Conservation (phyloP, 129 eudicot species). For the Flaveria brownii region DNA sequence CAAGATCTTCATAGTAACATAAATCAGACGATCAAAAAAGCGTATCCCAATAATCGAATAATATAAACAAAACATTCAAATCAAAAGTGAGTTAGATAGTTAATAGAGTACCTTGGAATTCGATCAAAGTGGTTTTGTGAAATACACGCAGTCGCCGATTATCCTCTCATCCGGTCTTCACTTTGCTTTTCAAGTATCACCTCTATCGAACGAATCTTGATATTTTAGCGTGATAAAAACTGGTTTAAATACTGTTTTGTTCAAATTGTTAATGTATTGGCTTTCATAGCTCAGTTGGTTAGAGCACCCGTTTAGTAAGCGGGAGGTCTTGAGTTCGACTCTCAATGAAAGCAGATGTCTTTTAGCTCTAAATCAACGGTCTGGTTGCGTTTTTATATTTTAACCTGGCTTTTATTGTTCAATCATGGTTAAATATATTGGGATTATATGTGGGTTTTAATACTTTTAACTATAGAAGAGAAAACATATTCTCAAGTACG, state of each 20-base stretch:
- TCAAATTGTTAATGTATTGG: not conserved
- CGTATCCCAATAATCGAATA: too few relatives aligned
- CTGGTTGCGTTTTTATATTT: too few relatives aligned
- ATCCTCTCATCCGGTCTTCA: not conserved
- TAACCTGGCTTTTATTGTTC: too few relatives aligned
- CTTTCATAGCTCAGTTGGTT: conserved; percentile 54
- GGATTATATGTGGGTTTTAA: too few relatives aligned
- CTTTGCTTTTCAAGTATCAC: not conserved
- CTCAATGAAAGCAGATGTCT: conserved; percentile 35
- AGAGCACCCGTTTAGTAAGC: conserved; percentile 48
- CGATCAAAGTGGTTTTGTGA: conserved; percentile 3
- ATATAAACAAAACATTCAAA: not conserved
- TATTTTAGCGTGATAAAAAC: not conserved
- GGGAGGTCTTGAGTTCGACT: conserved; percentile 45
- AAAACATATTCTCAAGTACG: too few relatives aligned
- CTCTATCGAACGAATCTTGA: not conserved
- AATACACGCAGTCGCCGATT: not conserved
- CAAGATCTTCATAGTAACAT: not conserved
- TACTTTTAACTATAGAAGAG: too few relatives aligned
- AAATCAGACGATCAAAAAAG: not conserved
- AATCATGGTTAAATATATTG: too few relatives aligned
- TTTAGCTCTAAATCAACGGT: too few relatives aligned
- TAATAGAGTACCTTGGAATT: not conserved
- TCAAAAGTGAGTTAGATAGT: not conserved
- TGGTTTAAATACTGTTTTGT: rapidly evolving